phyloP scores from a whole-genome alignment of 2,329 filamentous ascomycete species.

The Fusarium nygamai region DNA sequence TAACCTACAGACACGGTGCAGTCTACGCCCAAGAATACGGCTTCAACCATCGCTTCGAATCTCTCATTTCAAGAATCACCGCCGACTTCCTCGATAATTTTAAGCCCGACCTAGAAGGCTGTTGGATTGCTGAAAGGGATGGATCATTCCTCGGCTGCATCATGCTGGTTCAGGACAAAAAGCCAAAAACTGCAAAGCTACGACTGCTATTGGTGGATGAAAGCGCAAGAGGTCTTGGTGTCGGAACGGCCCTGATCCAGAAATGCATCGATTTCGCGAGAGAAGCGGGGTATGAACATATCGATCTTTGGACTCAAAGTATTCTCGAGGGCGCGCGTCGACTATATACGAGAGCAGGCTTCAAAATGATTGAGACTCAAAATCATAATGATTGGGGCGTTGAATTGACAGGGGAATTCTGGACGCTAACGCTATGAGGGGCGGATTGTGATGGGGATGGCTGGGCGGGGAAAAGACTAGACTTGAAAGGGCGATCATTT shows the following conservation, averaged over 20 bases:
- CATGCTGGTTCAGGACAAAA: not conserved
- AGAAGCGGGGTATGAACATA: not conserved
- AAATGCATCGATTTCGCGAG: constrained; percentile 2
- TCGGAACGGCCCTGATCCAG: not conserved
- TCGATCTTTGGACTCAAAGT: constrained; percentile 1
- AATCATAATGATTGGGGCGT: not conserved
- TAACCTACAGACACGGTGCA: not conserved
- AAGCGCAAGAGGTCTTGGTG: not conserved
- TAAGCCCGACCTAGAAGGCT: not conserved
- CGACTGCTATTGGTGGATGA: constrained; percentile 2
- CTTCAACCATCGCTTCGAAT: not conserved
- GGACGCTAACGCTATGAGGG: not conserved
- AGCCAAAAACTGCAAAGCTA: constrained; percentile 4
- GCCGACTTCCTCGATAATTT: constrained; percentile 3
- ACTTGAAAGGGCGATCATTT: not conserved
- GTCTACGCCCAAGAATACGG: not conserved
- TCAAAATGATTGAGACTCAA: not conserved
- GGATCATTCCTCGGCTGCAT: not conserved
- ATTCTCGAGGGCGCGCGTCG: not conserved
- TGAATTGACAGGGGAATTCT: not conserved
- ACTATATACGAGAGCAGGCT: not conserved
- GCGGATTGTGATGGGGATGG: not conserved
- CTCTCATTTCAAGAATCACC: not conserved
- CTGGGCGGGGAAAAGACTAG: not conserved
- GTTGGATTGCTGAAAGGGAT: constrained; percentile 1